Base-by-base conservation (phyloP, 441 rosid species). In the Daphne laureola region DNA sequence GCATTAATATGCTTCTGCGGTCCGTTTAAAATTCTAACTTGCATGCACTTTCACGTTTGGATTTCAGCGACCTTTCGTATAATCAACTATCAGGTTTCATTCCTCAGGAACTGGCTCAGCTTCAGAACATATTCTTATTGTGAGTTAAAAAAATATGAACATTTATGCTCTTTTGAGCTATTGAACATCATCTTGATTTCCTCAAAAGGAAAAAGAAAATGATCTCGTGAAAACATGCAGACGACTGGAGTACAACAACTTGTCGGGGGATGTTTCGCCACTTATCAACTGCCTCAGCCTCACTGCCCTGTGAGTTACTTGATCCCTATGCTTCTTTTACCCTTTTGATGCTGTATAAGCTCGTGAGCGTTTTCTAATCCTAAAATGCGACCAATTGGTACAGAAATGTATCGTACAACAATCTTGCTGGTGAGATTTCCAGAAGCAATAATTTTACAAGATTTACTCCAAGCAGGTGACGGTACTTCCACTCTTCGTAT, bases 341-440 rank as follows among this genome's bases (percentile, higher is more conserved):
- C 13, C 35, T 58, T 55, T 36, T 25, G 43, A 49, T 53, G 8
- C 52, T 17, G 17, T 49, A 35, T 36, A 40, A 47, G 43, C 35
- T 11, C 14, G 14, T 50, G 61, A 14, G 53, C 53, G 38, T 58
- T 51, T 51, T 52, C n/a, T 53, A 15, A 49, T 48, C 5, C 43
- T n/a, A 42, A 57, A 15, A 18, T 55, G 43, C 51, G 18, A 23
- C 35, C 45, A 35, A 47, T n/a, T 12, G 16, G 0, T 72, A 71
- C 72, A 93, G 97, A 67, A 90, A 93, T 64, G 84, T 93, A 31
- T 93, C 97, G 17, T 78, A 82, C 61, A 94, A 94, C 74, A 65
- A 81, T 73, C 75, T 94, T 35, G 86, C 54, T 4, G 97, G 99
- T 23, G 77, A 80, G 51, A 75, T 90, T 65, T 91, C 99, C 47